A percentile compares a stretch with the other conserved stretches of the same genome.
Evolutionary conservation across 495 filamentous ascomycete species (phyloP).

Genomic region (Antarctomyces pellizariae): DNA sequence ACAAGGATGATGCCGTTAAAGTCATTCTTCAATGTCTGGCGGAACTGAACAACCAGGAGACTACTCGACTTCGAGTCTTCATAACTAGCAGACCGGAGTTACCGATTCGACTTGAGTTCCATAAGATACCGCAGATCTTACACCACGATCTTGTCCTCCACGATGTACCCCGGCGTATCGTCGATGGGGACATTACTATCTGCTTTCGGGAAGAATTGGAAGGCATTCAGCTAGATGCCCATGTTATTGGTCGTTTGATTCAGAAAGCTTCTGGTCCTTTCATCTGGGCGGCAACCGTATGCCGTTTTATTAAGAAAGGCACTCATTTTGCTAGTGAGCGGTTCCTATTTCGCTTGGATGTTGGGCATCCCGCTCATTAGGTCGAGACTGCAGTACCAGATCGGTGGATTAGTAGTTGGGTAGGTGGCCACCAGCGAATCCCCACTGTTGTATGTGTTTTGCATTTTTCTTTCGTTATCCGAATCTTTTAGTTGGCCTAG

Average conservation of each 20-base stretch:
- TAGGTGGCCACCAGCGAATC: too few species aligned
- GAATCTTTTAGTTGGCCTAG: too few species aligned
- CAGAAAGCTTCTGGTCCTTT: slow-evolving; percentile 2
- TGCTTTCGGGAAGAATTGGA: too few species aligned
- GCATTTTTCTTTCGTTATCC: too few species aligned
- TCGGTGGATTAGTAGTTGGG: too few species aligned
- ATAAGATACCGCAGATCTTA: not conserved
- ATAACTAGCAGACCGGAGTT: slow-evolving; percentile 2
- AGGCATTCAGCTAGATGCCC: slow-evolving; percentile 3
- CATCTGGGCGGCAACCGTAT: slow-evolving; percentile 2
- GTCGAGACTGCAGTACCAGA: too few species aligned
- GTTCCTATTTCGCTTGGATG: too few species aligned
- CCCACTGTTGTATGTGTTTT: too few species aligned
- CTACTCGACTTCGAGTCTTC: slow-evolving; percentile 4
- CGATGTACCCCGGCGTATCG: too few species aligned
- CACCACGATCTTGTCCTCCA: slow-evolving; percentile 4
- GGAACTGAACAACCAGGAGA: slow-evolving; percentile 14
- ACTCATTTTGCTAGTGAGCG: slow-evolving; percentile 3
- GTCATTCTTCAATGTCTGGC: slow-evolving; percentile 15
- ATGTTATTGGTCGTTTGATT: slow-evolving; percentile 2
- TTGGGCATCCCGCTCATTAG: too few species aligned
- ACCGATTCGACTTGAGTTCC: slow-evolving; percentile 3
- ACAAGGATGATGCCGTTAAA: slow-evolving; percentile 16
- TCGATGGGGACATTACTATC: slow-evolving; percentile 7
- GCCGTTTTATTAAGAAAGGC: slow-evolving; percentile 3